Conservation (phyloP, 805 yeast genomes). For the Yamadazyma kitorensis region DNA sequence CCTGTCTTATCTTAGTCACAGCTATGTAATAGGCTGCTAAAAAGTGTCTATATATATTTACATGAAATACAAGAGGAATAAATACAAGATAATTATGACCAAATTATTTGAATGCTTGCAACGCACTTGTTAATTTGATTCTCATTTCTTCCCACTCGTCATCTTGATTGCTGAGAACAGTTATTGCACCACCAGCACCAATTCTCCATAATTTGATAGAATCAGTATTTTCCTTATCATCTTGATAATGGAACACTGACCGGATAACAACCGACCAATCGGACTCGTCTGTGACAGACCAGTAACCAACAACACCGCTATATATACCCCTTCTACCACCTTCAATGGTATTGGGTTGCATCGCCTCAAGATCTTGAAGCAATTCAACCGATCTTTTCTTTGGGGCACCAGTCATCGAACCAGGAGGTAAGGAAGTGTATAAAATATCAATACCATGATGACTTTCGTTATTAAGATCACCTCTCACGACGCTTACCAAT, state of each 20-base stretch:
- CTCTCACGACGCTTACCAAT: conserved; percentile 84
- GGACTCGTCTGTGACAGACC: conserved; percentile 82
- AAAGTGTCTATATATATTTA: neutral
- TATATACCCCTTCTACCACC: conserved; percentile 74
- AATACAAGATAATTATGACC: neutral
- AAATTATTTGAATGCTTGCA: conserved; percentile 56
- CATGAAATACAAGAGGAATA: too few relatives aligned
- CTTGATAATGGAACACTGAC: conserved; percentile 65
- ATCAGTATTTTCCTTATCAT: conserved; percentile 37
- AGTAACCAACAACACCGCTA: conserved; percentile 94
- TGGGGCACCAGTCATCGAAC: conserved; percentile 99
- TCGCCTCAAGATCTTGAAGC: conserved; percentile 55
- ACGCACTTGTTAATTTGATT: conserved; percentile 73
- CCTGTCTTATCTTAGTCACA: too few relatives aligned
- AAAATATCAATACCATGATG: conserved; percentile 78
- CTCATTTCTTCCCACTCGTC: conserved; percentile 94
- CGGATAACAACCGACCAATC: conserved; percentile 97
- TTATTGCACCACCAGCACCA: conserved; percentile 99
- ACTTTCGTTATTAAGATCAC: conserved; percentile 39
- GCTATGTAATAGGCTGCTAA: too few relatives aligned
- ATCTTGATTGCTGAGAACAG: conserved; percentile 76
- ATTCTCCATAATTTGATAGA: conserved; percentile 59
- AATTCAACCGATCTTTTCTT: conserved; percentile 88
- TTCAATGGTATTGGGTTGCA: conserved; percentile 27
- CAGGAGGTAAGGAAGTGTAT: conserved; percentile 85